Percentiles rank a stretch among this genome's conserved stretches.
phyloP scores from a whole-genome alignment of 148 eudicot genomes.

The Tetragonia tetragonoides region DNA sequence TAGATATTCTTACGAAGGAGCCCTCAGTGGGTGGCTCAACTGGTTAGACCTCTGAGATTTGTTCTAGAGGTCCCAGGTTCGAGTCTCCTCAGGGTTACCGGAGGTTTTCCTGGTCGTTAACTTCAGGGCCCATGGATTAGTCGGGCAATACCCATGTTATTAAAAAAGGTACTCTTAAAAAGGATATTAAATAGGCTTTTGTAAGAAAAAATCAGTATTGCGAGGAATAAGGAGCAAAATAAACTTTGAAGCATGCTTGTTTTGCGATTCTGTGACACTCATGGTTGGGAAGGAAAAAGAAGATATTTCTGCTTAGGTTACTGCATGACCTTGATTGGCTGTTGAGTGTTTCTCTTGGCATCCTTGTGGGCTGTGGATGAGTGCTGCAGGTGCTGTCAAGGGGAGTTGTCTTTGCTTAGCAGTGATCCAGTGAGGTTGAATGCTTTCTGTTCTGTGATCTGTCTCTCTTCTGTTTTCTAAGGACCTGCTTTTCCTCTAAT shows the following conservation, averaged over 20 bases:
- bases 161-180: background rate
- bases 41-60: too few species aligned
- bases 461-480: background rate
- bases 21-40: too few species aligned
- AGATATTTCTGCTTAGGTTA: background rate
- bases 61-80: too few species aligned
- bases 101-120: too few species aligned
- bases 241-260: background rate
- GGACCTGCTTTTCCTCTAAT: too few species aligned
- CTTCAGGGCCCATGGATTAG: too few species aligned
- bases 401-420: background rate
- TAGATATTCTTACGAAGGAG: background rate
- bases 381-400: background rate
- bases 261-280: background rate
- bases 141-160: too few species aligned
- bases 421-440: background rate
- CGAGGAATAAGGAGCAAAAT: too few species aligned
- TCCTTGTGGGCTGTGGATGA: background rate
- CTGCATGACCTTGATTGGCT: background rate
- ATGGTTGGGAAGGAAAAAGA: background rate
- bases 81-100: too few species aligned
- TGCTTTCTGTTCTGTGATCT: background rate
- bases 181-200: background rate
- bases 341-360: conserved; percentile 1
- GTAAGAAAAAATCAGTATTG: background rate